These are phyloP conservation scores for Hyphodiscus sp. DNA, from an alignment of 2,329 filamentous ascomycete genomes.

Conservation along the genomic window DNA sequence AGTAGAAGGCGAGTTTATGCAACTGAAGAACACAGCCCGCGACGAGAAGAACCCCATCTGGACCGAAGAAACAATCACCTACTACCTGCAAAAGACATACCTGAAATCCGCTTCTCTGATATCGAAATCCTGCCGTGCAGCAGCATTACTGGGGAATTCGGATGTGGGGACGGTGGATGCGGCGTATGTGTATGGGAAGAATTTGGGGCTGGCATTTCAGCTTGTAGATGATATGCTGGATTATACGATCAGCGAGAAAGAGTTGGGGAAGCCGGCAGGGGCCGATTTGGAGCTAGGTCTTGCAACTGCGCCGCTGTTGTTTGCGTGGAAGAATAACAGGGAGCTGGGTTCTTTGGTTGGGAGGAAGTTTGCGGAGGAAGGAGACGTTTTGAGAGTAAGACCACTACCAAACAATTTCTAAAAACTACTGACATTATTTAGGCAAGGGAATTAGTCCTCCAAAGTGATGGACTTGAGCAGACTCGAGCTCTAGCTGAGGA, in stretches of 20 bases:
- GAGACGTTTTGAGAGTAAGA: slow-evolving; percentile 77
- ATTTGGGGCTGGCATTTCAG: slow-evolving; percentile 91
- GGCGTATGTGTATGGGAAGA: slow-evolving; percentile 87
- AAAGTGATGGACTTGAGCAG: slow-evolving; percentile 84
- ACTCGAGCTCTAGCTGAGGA: slow-evolving; percentile 85
- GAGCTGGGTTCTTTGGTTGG: slow-evolving; percentile 85
- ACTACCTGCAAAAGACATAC: slow-evolving; percentile 98
- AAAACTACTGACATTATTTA: slow-evolving; percentile 34
- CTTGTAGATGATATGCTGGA: slow-evolving; percentile 97
- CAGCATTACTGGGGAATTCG: slow-evolving; percentile 76
- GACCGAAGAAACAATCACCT: slow-evolving; percentile 82
- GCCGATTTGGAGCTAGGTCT: slow-evolving; percentile 90
- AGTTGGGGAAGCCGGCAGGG: slow-evolving; percentile 90
- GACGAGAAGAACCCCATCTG: slow-evolving; percentile 81
- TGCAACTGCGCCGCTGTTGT: slow-evolving; percentile 87
- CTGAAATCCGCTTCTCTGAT: slow-evolving; percentile 94
- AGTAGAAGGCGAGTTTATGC: slow-evolving; percentile 99
- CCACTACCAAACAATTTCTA: background rate
- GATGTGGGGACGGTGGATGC: slow-evolving; percentile 78
- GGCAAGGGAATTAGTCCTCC: slow-evolving; percentile 79
- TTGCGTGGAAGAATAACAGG: slow-evolving; percentile 86
- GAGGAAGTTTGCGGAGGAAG: slow-evolving; percentile 76
- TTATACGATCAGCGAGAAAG: slow-evolving; percentile 78
- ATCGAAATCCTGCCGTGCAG: slow-evolving; percentile 88
- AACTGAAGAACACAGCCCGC: slow-evolving; percentile 88